Conservation (phyloP, 1,139 yeast genomes). For the Geotrichum macrosporum region DNA sequence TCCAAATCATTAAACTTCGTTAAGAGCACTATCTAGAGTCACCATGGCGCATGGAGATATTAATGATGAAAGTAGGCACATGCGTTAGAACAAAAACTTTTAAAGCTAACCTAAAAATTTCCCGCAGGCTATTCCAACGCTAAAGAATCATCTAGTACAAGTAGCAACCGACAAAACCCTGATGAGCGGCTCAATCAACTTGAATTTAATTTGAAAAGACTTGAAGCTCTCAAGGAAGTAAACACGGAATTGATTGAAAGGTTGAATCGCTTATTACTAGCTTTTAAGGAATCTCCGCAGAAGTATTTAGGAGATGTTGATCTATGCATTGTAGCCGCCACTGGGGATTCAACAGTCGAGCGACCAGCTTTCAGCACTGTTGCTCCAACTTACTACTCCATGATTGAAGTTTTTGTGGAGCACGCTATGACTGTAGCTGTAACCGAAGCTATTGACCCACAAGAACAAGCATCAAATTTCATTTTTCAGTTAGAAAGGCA, state of each 20-base stretch:
- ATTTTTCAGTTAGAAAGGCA: constrained; percentile 35
- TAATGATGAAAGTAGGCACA: too few relatives aligned
- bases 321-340: constrained; percentile 1
- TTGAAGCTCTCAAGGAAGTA: constrained; percentile 71
- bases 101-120: too few relatives aligned
- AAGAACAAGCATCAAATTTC: constrained; percentile 40
- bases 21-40: too few relatives aligned
- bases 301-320: constrained; percentile 14
- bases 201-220: constrained; percentile 51
- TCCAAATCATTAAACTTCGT: too few relatives aligned
- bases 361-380: constrained; percentile 40
- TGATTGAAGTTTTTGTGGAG: constrained; percentile 81
- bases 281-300: constrained; percentile 20
- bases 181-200: not conserved
- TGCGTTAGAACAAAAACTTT: too few relatives aligned
- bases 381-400: constrained; percentile 76
- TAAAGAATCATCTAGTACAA: not conserved
- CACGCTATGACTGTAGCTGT: constrained; percentile 57
- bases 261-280: constrained; percentile 56
- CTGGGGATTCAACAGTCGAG: constrained; percentile 29
- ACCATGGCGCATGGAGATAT: too few relatives aligned
- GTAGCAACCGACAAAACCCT: not conserved
- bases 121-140: too few relatives aligned
- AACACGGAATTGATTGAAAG: constrained; percentile 68
- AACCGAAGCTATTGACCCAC: constrained; percentile 43